Evolutionary conservation across 352 stramenopile species (phyloP).

Genomic region (Globisporangium apiculatum): DNA sequence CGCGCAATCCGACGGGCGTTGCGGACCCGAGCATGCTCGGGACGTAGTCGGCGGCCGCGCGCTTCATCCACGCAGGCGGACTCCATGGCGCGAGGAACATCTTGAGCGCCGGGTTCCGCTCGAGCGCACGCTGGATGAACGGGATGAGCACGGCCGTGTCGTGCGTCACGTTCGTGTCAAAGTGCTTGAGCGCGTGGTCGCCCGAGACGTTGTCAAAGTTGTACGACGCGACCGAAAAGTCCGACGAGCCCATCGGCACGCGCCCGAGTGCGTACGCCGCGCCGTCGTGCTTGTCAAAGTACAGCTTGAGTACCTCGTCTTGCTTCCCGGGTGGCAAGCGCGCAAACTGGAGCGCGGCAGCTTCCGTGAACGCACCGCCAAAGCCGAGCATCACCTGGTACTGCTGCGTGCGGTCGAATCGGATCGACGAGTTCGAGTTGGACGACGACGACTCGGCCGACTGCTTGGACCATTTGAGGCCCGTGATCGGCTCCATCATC

Average conservation of each 20-base stretch:
- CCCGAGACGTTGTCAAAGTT: conserved; percentile 77
- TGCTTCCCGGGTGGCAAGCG: conserved; percentile 75
- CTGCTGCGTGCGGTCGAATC: conserved; percentile 37
- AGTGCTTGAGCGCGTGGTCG: conserved; percentile 69
- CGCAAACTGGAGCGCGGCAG: conserved; percentile 80
- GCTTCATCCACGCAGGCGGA: conserved; percentile 85
- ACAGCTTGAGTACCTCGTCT: conserved; percentile 79
- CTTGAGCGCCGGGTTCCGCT: conserved; percentile 65
- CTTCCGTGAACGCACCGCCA: conserved; percentile 90
- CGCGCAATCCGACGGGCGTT: conserved; percentile 37
- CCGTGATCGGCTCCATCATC: conserved; percentile 55
- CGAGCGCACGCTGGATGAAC: conserved; percentile 67
- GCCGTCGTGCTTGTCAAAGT: conserved; percentile 80
- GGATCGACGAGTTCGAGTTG: conserved; percentile 27
- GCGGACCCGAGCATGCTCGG: conserved; percentile 62
- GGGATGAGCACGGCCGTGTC: conserved; percentile 82
- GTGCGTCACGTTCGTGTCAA: conserved; percentile 65
- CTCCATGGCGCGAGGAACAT: conserved; percentile 87
- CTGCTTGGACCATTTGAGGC: conserved; percentile 35
- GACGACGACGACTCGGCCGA: conserved; percentile 3
- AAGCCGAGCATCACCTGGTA: conserved; percentile 87
- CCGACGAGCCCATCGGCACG: conserved; percentile 87
- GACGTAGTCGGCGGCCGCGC: conserved; percentile 27
- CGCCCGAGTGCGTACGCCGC: conserved; percentile 85
- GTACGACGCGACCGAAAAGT: conserved; percentile 87